Conservation (phyloP, 1,284 basidiomycete species). For the Malassezia yamatoensis region DNA sequence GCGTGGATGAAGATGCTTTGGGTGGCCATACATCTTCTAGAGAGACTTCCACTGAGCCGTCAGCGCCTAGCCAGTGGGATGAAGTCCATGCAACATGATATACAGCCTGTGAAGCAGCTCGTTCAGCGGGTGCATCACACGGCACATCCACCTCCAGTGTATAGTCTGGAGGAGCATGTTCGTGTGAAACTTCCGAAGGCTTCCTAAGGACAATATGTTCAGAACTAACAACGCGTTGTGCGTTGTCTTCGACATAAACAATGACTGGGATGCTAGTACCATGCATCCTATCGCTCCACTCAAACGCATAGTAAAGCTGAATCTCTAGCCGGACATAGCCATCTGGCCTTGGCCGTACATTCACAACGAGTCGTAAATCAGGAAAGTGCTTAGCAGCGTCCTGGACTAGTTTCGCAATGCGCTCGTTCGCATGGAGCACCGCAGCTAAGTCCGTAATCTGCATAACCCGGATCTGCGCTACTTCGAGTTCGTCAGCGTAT, state of each 20-base stretch:
- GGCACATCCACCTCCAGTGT: conserved; percentile 61
- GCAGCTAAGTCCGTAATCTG: conserved; percentile 67
- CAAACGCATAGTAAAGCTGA: conserved; percentile 61
- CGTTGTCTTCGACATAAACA: conserved; percentile 86
- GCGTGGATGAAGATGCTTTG: conserved; percentile 57
- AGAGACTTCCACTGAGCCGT: conserved; percentile 61
- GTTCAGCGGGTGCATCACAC: conserved; percentile 50
- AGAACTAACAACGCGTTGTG: conserved; percentile 71
- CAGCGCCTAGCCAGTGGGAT: conserved; percentile 87
- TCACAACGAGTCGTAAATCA: conserved; percentile 59
- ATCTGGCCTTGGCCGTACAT: conserved; percentile 62
- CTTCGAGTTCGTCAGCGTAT: conserved; percentile 74
- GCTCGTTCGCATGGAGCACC: conserved; percentile 75
- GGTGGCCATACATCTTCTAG: conserved; percentile 71
- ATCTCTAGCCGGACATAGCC: conserved; percentile 73
- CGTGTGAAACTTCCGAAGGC: neutral
- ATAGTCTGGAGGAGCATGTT: conserved; percentile 11
- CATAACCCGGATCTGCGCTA: conserved; percentile 66
- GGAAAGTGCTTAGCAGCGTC: conserved; percentile 80
- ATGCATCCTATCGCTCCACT: conserved; percentile 73
- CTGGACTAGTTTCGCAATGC: conserved; percentile 68
- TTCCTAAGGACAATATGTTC: conserved; percentile 50
- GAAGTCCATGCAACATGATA: conserved; percentile 63
- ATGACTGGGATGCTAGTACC: conserved; percentile 77
- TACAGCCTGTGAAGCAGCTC: conserved; percentile 18